Evolutionary conservation across 1,284 basidiomycete genomes (phyloP), one percentile per base, ranked within the genome.

Genomic region (Anthracocystis setariae): DNA sequence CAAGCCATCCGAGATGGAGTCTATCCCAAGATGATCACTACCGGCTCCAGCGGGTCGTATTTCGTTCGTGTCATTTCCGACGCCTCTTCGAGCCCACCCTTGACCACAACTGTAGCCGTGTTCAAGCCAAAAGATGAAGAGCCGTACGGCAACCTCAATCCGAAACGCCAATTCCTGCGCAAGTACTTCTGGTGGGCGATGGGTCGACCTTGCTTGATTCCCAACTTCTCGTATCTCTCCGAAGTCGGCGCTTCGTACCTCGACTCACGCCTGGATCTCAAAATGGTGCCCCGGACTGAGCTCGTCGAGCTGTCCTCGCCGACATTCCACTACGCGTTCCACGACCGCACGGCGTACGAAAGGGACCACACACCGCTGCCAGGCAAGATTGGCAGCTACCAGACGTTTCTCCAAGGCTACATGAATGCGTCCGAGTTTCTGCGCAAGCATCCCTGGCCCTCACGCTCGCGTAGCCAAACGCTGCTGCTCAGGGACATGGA

Each of bases 371-470:
- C 57, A 2, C 62, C 68, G 5, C 54, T 77, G 2, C 78, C 78
- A 9, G 52, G 62, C 39, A 80, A 80, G 85, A 89, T 93, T 40
- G 93, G 93, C 1, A 92, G 91, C 76, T 90, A 93, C 87, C 93
- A 96, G 79, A 89, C 89, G 56, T 95, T 95, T 83, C 84, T 94
- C 74, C 88, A 91, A 66, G 93, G 93, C 15, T 95, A 88, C 77
- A 87, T 89, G 84, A 93, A 94, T 82, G 91, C 92, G 0, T 92
- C 91, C 5, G 90, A 92, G 59, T 94, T 94, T 73, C 86, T 96
- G 55, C 87, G 90, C 42, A 89, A 88, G 74, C 88, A 95, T 79
- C 92, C 93, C 2, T 93, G 90, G 89, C 93, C 93, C 2, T 92
- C 92, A 8, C 88, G 92, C 32, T 88, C 91, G 5, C 89, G 92